Percentiles rank a stretch among this genome's conserved stretches.
Evolutionary conservation across 495 filamentous ascomycete species (phyloP).

Genomic region (Tetracladium setigerum): DNA sequence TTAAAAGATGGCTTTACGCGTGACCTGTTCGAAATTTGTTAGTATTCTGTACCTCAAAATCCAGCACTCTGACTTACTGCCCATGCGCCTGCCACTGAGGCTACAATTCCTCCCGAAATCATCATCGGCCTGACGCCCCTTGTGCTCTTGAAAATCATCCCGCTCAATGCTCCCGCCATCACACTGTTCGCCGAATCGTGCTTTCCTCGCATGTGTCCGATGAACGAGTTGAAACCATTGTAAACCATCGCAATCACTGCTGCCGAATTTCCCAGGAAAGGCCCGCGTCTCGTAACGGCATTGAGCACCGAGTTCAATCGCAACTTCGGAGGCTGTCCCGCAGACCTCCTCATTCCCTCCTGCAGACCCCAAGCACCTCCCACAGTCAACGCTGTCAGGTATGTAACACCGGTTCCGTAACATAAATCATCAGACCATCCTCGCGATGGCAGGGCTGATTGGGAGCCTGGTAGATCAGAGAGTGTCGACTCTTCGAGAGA

Average conservation of each 20-base stretch:
- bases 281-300: slow-evolving; percentile 82
- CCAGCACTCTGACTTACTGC: slow-evolving; percentile 52
- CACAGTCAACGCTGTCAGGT: slow-evolving; percentile 74
- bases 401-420: slow-evolving; percentile 92
- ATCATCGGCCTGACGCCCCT: slow-evolving; percentile 83
- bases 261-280: slow-evolving; percentile 94
- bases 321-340: slow-evolving; percentile 75
- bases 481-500: slow-evolving; percentile 86
- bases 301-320: slow-evolving; percentile 90
- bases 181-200: slow-evolving; percentile 89
- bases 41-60: slow-evolving; percentile 21
- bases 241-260: slow-evolving; percentile 93
- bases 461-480: slow-evolving; percentile 77
- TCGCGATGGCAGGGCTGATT: slow-evolving; percentile 82
- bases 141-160: slow-evolving; percentile 94
- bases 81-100: slow-evolving; percentile 76
- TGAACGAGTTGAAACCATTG: slow-evolving; percentile 85
- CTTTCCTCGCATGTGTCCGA: slow-evolving; percentile 79
- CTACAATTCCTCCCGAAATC: slow-evolving; percentile 85
- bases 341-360: slow-evolving; percentile 73
- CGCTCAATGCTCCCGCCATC: slow-evolving; percentile 73
- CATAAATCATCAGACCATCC: slow-evolving; percentile 98
- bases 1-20: slow-evolving; percentile 50
- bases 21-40: slow-evolving; percentile 37
- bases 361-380: slow-evolving; percentile 88